These are phyloP conservation scores for Sporisorium exsertum DNA, from an alignment of 1,284 basidiomycete species.

Conservation along the genomic window DNA sequence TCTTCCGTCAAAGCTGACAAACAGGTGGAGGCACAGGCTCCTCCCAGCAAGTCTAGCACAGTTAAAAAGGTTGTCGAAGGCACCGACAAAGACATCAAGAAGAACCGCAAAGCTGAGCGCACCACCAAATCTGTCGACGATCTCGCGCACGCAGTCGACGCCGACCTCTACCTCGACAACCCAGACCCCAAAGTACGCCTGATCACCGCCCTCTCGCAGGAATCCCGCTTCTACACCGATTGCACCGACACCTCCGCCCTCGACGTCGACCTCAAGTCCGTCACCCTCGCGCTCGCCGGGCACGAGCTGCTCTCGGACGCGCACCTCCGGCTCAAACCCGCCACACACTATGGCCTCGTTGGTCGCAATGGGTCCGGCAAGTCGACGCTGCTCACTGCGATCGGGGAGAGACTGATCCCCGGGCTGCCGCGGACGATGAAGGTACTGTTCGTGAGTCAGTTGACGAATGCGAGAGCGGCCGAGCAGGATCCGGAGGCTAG, in stretches of 20 bases:
- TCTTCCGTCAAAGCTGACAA: not conserved
- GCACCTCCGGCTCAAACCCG: conserved; percentile 73
- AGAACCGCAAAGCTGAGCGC: conserved; percentile 4
- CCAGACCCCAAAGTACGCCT: conserved; percentile 28
- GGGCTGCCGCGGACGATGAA: conserved; percentile 73
- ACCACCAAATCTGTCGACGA: conserved; percentile 15
- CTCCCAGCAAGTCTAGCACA: not conserved
- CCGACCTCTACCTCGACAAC: conserved; percentile 27
- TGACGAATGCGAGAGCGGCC: conserved; percentile 58
- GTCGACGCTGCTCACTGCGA: conserved; percentile 71
- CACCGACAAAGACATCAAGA: not conserved
- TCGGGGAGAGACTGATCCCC: conserved; percentile 73
- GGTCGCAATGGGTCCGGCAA: conserved; percentile 77
- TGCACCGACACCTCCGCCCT: conserved; percentile 70
- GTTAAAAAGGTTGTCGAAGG: not conserved
- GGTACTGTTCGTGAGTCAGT: conserved; percentile 74
- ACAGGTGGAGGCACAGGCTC: no score
- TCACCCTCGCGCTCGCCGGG: conserved; percentile 73
- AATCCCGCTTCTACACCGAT: conserved; percentile 73
- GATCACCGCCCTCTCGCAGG: conserved; percentile 69
- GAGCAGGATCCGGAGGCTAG: conserved; percentile 24
- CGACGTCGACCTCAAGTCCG: conserved; percentile 73
- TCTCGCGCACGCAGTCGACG: conserved; percentile 5
- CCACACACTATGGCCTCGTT: conserved; percentile 74
- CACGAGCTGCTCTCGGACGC: conserved; percentile 74